Base-by-base conservation (phyloP, 2,329 filamentous ascomycete species). In the Trichoderma polysporum region DNA sequence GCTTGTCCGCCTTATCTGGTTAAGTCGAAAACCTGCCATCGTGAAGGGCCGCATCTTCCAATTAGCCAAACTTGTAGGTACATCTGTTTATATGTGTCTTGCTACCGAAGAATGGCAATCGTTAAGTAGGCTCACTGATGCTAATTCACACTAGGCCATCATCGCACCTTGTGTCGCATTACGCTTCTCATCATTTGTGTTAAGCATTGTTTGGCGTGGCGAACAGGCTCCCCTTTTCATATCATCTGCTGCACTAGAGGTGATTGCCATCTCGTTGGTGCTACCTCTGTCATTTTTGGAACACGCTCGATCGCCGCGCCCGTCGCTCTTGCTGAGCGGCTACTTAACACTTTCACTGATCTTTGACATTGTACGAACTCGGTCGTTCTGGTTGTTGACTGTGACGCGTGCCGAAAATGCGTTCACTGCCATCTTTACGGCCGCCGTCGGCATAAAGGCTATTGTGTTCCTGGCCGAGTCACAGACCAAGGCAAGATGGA, bases 311-410 rank as follows among this genome's bases (percentile, higher is more conserved):
- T 74, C 79, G 1, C 74, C 74, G 0, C 74, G 80, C 1, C 82
- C 83, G 0, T 85, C 83, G 0, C 72, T 79, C 0, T 61, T 85
- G 2, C 71, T 85, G 13, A 78, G 72, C 17, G 68, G 71, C 12
- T 85, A 80, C 58, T 68, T 85, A 3, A 69, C 79, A 10, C 41
- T 83, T 3, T 80, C 80, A 1, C 69, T 82, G 0, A 70, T 85
- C 1, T 76, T 84, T 27, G 84, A 85, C 41, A 71, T 78, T 2
- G 76, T 77, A 0, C 80, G 80, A 66, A 73, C 75, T 0, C 75
- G 84, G 6, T 66, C 68, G 8, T 68, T 74, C 3, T 64, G 66
- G 63, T 39, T 64, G 1, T 27, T 66, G 2, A 64, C 66, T 2
- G 49, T 41, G 15, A 68, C 73, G 78, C 77, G 2, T 25, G 8